These are phyloP conservation scores for Ambrosiella xylebori DNA, from an alignment of 2,329 filamentous ascomycete genomes.

Conservation along the genomic window DNA sequence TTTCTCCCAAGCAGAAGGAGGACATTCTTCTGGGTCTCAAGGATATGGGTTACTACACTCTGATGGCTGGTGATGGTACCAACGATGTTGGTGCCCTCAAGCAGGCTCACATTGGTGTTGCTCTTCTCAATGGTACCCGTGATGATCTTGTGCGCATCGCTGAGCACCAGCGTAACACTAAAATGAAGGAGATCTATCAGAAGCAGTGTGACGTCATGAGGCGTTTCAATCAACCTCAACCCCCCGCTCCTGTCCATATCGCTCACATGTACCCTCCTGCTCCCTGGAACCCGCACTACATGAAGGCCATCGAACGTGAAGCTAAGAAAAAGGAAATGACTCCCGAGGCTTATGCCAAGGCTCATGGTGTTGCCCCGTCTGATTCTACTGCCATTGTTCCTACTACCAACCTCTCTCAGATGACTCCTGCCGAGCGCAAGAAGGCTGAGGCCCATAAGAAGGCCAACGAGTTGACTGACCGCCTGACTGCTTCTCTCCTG, in stretches of 20 bases:
- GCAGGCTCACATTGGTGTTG: conserved; percentile 93
- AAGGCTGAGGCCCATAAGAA: conserved; percentile 52
- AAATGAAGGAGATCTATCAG: conserved; percentile 98
- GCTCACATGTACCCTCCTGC: conserved; percentile 90
- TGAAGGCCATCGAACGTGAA: conserved; percentile 79
- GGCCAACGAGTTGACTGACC: conserved; percentile 67
- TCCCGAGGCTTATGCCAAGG: conserved; percentile 37
- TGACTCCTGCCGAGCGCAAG: conserved; percentile 36
- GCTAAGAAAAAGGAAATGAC: conserved; percentile 59
- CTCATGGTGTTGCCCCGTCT: conserved; percentile 34
- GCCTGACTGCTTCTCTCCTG: conserved; percentile 74
- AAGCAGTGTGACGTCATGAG: conserved; percentile 87
- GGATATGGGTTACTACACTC: conserved; percentile 89
- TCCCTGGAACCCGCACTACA: conserved; percentile 79
- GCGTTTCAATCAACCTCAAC: conserved; percentile 81
- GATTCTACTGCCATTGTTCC: conserved; percentile 43
- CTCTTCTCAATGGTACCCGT: conserved; percentile 82
- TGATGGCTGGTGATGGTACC: conserved; percentile 97
- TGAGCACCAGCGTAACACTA: conserved; percentile 83
- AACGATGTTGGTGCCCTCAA: conserved; percentile 97
- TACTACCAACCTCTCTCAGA: conserved; percentile 16
- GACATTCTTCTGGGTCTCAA: conserved; percentile 94
- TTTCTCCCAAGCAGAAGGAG: conserved; percentile 97
- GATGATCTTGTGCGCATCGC: conserved; percentile 84
- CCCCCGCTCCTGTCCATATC: conserved; percentile 83